phyloP scores from a whole-genome alignment of 1,284 basidiomycete species.

The Ustilago loliicola region DNA sequence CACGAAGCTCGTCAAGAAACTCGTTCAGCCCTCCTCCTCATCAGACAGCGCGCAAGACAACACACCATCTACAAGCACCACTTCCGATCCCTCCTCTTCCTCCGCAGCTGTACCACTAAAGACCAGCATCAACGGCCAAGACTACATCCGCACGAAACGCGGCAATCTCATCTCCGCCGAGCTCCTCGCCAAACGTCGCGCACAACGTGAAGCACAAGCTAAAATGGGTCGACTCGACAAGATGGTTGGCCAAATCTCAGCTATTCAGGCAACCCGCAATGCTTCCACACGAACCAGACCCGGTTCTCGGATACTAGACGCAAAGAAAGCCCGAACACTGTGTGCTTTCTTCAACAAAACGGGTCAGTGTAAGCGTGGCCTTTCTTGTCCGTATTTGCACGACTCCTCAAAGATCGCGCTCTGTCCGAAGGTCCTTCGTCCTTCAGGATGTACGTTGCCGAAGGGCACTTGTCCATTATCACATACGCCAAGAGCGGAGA shows the following conservation, averaged over 20 bases:
- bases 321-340: slow-evolving; percentile 38
- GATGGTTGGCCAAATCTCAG: slow-evolving; percentile 55
- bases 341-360: slow-evolving; percentile 64
- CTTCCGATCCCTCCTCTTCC: not conserved
- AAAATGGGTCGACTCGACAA: slow-evolving; percentile 55
- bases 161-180: slow-evolving; percentile 72
- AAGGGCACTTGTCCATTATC: slow-evolving; percentile 63
- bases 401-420: slow-evolving; percentile 62
- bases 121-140: slow-evolving; percentile 70
- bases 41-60: not conserved
- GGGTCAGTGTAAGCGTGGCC: slow-evolving; percentile 65
- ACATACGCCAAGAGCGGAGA: slow-evolving; percentile 53
- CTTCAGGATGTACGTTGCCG: slow-evolving; percentile 58
- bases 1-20: slow-evolving; percentile 72
- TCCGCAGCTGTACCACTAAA: slow-evolving; percentile 34
- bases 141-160: slow-evolving; percentile 71
- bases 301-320: slow-evolving; percentile 19
- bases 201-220: slow-evolving; percentile 46
- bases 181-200: slow-evolving; percentile 61
- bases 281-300: slow-evolving; percentile 11
- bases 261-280: slow-evolving; percentile 50
- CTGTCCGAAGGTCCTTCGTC: slow-evolving; percentile 63
- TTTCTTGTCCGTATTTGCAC: slow-evolving; percentile 65
- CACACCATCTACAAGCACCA: not conserved
- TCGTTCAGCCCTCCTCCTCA: slow-evolving; percentile 29